Evolutionary conservation across 352 stramenopile species (phyloP).

Genomic region (Phytophthora vignae): DNA sequence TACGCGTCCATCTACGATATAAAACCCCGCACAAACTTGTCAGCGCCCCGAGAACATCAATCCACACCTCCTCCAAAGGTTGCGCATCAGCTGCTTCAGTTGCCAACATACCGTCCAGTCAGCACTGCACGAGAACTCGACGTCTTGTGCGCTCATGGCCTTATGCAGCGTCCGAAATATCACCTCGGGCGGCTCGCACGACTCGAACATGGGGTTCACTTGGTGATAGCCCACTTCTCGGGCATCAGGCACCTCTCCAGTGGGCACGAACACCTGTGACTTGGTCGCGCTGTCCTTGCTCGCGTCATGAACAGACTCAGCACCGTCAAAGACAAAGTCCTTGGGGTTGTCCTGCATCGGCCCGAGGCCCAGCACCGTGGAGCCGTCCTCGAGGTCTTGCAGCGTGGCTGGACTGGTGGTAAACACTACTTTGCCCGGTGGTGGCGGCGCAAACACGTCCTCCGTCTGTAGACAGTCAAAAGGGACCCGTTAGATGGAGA

Average conservation of each 20-base stretch:
- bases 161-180: constrained; percentile 65
- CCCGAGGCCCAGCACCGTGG: constrained; percentile 21
- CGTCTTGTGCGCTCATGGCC: constrained; percentile 50
- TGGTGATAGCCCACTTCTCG: constrained; percentile 57
- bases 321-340: constrained; percentile 35
- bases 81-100: not conserved
- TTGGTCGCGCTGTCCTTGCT: not conserved
- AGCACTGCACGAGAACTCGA: constrained; percentile 55
- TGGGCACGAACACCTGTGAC: constrained; percentile 44
- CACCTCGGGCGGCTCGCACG: constrained; percentile 44
- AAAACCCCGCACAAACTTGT: constrained; percentile 24
- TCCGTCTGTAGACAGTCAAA: constrained; percentile 29
- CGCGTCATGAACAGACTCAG: constrained; percentile 4
- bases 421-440: constrained; percentile 46
- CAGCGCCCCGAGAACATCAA: constrained; percentile 2
- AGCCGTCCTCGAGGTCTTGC: constrained; percentile 47
- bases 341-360: constrained; percentile 31
- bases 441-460: constrained; percentile 34
- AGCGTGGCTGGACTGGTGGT: constrained; percentile 41
- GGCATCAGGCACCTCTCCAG: constrained; percentile 61
- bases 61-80: constrained; percentile 3
- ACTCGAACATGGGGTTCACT: constrained; percentile 85
- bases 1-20: constrained; percentile 67
- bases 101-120: constrained; percentile 69
- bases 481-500: constrained; percentile 12